Evolutionary conservation across 805 yeast genomes (phyloP), one percentile per base, ranked within the genome.

Genomic region (Wickerhamiella australiensis): DNA sequence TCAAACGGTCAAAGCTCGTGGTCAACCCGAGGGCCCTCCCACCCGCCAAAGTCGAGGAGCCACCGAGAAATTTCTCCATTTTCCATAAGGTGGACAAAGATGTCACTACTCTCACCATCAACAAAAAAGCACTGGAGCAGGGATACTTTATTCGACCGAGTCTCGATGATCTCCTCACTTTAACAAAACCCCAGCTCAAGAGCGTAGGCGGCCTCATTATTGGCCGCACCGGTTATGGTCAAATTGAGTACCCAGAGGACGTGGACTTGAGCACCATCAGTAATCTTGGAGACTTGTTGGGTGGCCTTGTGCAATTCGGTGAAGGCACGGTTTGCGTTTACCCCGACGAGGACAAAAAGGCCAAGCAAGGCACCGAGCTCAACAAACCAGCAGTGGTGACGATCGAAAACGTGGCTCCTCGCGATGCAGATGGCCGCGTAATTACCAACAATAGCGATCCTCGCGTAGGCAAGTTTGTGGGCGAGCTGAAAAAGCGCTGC

Each of bases 81-180:
- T 41, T 31, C 50, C 42, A 38, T 18, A 40, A 47, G 33, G 21
- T 26, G 23, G 26, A 15, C 18, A 47, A 50, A 15, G 46, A 52
- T 6, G 47, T 53, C 33, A 52, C 58, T 11, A 27, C 53, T 5
- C 57, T 56, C 4, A 55, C 51, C 4, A 55, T 60, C 36, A 57
- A 58, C 52, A 54, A 54, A 36, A 49, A 50, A 20, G 62, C 65
- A n/a, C 46, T 57, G 31, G 60, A 59, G 37, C 56, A 58, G 35
- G 94, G 85, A 9, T 88, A 86, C 64, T 88, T 86, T 80, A 79
- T 78, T 36, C 73, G 79, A 2, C 96, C 96, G 17, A 68, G 83
- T 2, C 59, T 85, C 21, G 74, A 79, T 4, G 78, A 77, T 44
- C 66, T 88, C 49, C 74, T 77, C 49, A 62, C 69, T 1, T 68